phyloP scores from a whole-genome alignment of 306 rosid species.

The Pterocarpus macrocarpus region DNA sequence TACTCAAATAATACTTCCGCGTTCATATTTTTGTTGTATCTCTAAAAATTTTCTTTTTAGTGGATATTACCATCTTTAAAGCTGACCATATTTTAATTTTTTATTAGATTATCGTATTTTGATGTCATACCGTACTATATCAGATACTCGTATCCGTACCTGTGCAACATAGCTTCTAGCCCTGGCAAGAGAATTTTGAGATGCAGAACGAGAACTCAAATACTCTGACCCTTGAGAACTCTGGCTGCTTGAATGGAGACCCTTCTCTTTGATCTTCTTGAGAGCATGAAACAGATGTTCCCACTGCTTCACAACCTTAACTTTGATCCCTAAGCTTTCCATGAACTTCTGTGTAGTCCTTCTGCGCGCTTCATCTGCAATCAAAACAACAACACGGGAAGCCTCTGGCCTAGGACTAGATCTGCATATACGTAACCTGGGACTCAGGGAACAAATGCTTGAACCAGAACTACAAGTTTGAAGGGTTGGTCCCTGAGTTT shows the following conservation, averaged over 20 bases:
- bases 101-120: too few relatives aligned
- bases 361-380: constrained; percentile 33
- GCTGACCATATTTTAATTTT: too few relatives aligned
- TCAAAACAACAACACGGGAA: constrained; percentile 54
- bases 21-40: too few relatives aligned
- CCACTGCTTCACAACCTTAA: constrained; percentile 43
- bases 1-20: too few relatives aligned
- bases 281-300: constrained; percentile 35
- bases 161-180: too few relatives aligned
- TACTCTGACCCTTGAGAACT: constrained; percentile 46
- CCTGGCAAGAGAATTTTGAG: constrained; percentile 22
- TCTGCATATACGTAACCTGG: constrained; percentile 41
- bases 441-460: constrained; percentile 53
- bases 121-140: too few relatives aligned
- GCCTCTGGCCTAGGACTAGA: constrained; percentile 52
- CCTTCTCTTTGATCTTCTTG: constrained; percentile 45
- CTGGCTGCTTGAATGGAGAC: constrained; percentile 10
- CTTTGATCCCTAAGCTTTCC: constrained; percentile 52
- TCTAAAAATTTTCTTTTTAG: too few relatives aligned
- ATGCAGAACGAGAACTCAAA: constrained; percentile 26
- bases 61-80: too few relatives aligned
- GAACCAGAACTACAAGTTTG: constrained; percentile 44
- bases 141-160: too few relatives aligned
- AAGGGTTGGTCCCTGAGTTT: constrained; percentile 6
- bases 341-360: constrained; percentile 45